Evolutionary conservation across 2,329 filamentous ascomycete species (phyloP).

Genomic region (Fusarium odoratissimum): DNA sequence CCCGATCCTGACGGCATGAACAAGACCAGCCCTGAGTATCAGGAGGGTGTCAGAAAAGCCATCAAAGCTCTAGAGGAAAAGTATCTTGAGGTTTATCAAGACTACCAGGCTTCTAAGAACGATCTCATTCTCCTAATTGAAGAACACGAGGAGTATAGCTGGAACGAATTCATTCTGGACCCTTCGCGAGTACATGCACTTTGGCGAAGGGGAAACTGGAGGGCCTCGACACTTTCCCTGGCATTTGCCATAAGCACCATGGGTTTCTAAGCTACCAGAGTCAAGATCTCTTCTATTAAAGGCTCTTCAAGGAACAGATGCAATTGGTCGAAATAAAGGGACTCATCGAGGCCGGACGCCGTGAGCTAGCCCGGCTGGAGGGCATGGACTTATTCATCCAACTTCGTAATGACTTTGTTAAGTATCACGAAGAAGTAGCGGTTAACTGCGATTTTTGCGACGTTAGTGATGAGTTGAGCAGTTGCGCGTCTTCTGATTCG

Average conservation of each 20-base stretch:
- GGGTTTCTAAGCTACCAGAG: not conserved
- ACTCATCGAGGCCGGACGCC: not conserved
- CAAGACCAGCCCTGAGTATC: conserved; percentile 27
- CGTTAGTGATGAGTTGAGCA: not conserved
- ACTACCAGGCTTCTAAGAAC: conserved; percentile 3
- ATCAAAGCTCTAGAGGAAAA: conserved; percentile 12
- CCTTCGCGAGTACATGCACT: not conserved
- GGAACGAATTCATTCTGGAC: conserved; percentile 28
- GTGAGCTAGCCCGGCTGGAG: conserved; percentile 23
- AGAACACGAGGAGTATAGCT: not conserved
- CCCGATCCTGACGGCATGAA: not conserved
- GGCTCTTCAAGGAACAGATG: not conserved
- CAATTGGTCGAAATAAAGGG: conserved; percentile 1
- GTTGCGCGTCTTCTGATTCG: not conserved
- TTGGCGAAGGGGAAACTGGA: not conserved
- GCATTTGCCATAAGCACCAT: not conserved
- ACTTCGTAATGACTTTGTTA: conserved; percentile 13
- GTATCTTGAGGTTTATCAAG: not conserved
- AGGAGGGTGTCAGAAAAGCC: not conserved
- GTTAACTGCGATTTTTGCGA: not conserved
- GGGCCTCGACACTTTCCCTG: not conserved
- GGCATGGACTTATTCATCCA: conserved; percentile 10
- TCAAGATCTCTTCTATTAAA: not conserved
- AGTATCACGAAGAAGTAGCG: not conserved
- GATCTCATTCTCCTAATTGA: not conserved